Evolutionary conservation across 441 rosid species (phyloP), one percentile per base, ranked within the genome.

Genomic region (Manihot esculenta): DNA sequence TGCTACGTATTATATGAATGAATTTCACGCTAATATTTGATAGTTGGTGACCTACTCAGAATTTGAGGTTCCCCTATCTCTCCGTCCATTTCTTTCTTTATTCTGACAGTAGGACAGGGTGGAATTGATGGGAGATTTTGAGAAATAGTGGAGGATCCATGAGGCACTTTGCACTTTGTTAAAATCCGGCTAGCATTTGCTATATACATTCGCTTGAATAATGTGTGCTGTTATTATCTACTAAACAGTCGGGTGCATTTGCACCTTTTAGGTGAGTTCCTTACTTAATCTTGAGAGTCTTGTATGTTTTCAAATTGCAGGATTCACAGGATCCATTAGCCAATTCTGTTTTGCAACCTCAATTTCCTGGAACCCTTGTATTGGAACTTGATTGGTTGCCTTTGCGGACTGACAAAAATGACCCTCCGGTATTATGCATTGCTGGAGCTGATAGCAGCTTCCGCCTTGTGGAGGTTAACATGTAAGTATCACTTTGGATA

Each of bases 371-470:
- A 72, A 92, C 98, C 77, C 96, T 94, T 72, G 97, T 91, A 62
- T 81, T 92, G 88, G 99, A 94, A 83, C 92, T 94, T 61, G 98
- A 94, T 82, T 94, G 99, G 98, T 77, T 94, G 86, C 90, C 97
- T 71, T 70, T 88, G 81, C 85, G 99, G 76, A 80, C 85, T 67
- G 88, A 88, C 70, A 92, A 80, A 83, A 82, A 77, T 79, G 97
- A 94, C 61, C 99, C 98, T 8, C 86, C 91, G 74, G 90, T 92
- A 70, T 79, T 94, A 62, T 94, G 98, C 84, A 79, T 95, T 20
- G 99, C 97, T 80, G 99, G 97, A 79, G 98, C 98, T 79, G 99
- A 95, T 81, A 84, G 99, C 79, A 93, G 93, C 83, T 93, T 92
- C 78, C 96, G 99, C 73, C 92, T 95, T 68, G 81, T 95, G 72